A percentile compares a stretch with the other conserved stretches of the same genome.
Evolutionary conservation across 805 yeast genomes (phyloP).

Genomic region (Clavispora vitiphila): DNA sequence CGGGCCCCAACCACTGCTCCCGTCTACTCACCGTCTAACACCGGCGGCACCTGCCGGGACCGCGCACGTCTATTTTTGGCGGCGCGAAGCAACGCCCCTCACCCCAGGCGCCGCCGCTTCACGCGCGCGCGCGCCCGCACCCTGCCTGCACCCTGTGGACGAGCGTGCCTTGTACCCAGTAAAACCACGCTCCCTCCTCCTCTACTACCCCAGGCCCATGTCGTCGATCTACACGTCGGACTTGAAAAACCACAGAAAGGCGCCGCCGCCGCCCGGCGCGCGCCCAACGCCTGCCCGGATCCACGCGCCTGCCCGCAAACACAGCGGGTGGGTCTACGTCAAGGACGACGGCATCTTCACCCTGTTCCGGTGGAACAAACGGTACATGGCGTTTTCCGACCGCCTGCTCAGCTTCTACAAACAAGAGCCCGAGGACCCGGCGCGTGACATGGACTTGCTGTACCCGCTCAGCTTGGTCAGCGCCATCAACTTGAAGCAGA

Average conservation of each 20-base stretch:
- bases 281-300: slow-evolving; percentile 1
- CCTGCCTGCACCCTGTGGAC: neutral
- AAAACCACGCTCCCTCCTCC: slow-evolving; percentile 3
- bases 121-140: too few relatives aligned
- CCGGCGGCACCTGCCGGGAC: too few relatives aligned
- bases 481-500: slow-evolving; percentile 56
- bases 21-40: too few relatives aligned
- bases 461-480: slow-evolving; percentile 36
- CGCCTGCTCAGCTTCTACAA: slow-evolving; percentile 71
- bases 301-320: slow-evolving; percentile 13
- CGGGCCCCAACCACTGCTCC: too few relatives aligned
- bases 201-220: slow-evolving; percentile 17
- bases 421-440: slow-evolving; percentile 40
- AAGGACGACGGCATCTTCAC: slow-evolving; percentile 85
- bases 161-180: neutral
- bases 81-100: too few relatives aligned
- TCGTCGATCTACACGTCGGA: slow-evolving; percentile 38
- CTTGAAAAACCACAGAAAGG: slow-evolving; percentile 37
- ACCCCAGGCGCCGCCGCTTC: too few relatives aligned
- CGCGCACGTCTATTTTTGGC: too few relatives aligned
- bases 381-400: slow-evolving; percentile 74
- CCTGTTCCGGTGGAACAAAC: slow-evolving; percentile 88
- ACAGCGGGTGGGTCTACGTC: slow-evolving; percentile 82
- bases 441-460: slow-evolving; percentile 45
- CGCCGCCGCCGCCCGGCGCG: slow-evolving; percentile 39